These are phyloP conservation scores for Aspergillus sp. DNA, from an alignment of 2,329 filamentous ascomycete species.

Conservation along the genomic window DNA sequence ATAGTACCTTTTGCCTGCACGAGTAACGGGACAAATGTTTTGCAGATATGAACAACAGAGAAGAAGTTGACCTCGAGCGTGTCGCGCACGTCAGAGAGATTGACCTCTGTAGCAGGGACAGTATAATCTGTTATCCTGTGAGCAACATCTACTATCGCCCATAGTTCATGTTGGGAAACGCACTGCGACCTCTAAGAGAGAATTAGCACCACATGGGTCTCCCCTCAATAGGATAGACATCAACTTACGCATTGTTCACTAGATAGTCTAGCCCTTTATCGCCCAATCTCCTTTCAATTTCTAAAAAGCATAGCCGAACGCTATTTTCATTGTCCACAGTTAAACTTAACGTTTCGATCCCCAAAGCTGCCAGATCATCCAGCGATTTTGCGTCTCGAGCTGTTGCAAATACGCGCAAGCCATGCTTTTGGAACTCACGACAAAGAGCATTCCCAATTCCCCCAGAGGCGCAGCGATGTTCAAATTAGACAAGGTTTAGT, in stretches of 20 bases:
- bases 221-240: neutral
- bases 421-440: constrained; percentile 54
- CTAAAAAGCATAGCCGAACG: constrained; percentile 47
- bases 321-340: constrained; percentile 54
- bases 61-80: constrained; percentile 59
- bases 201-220: constrained; percentile 9
- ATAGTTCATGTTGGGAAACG: constrained; percentile 7
- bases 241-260: constrained; percentile 56
- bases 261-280: constrained; percentile 55
- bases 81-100: constrained; percentile 47
- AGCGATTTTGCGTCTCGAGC: constrained; percentile 54
- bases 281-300: constrained; percentile 48
- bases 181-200: constrained; percentile 30
- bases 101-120: constrained; percentile 57
- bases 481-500: neutral
- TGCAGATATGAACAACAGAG: constrained; percentile 58
- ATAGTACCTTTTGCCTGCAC: constrained; percentile 47
- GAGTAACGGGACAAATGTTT: constrained; percentile 57
- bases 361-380: constrained; percentile 48
- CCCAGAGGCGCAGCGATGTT: constrained; percentile 43
- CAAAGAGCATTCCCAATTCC: constrained; percentile 61
- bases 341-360: constrained; percentile 56
- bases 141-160: neutral
- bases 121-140: constrained; percentile 49
- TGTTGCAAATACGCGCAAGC: constrained; percentile 59